Evolutionary conservation across 73 alveolate genomes (phyloP).

Genomic region (Uronychia setigera): DNA sequence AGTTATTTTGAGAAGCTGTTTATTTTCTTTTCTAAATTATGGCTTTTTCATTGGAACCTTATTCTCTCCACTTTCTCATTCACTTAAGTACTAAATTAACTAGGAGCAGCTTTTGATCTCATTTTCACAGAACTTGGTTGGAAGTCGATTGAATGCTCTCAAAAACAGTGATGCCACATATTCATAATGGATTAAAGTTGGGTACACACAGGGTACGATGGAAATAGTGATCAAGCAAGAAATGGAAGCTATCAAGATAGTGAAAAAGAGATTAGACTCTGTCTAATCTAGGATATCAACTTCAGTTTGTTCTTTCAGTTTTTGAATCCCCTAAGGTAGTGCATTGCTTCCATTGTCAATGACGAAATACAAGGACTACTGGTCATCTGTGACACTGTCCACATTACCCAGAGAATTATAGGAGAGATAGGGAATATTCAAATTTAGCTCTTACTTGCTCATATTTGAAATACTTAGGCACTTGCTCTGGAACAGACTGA

Average conservation of each 20-base stretch:
- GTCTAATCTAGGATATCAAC: constrained; percentile 3
- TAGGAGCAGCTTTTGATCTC: constrained; percentile 34
- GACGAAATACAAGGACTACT: constrained; percentile 31
- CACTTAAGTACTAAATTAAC: constrained; percentile 19
- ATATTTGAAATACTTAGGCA: constrained; percentile 17
- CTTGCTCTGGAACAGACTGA: constrained; percentile 32
- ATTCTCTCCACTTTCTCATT: constrained; percentile 9
- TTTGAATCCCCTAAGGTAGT: constrained; percentile 13
- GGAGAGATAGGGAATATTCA: constrained; percentile 21
- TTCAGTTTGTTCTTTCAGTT: constrained; percentile 5
- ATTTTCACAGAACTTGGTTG: constrained; percentile 29
- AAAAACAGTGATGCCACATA: constrained; percentile 22
- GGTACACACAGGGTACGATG: constrained; percentile 35
- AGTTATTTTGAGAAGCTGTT: constrained; percentile 19
- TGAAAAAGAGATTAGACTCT: constrained; percentile 1
- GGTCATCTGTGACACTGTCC: background rate
- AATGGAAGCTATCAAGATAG: constrained; percentile 19
- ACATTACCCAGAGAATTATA: background rate
- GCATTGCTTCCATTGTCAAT: constrained; percentile 34
- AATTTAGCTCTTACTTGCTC: background rate
- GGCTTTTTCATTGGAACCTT: constrained; percentile 17
- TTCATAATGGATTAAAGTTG: constrained; percentile 37
- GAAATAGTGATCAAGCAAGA: constrained; percentile 22
- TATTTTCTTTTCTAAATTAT: constrained; percentile 42
- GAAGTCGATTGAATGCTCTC: constrained; percentile 20